A percentile compares a stretch with the other conserved stretches of the same genome.
phyloP scores from a whole-genome alignment of 73 alveolate genomes.

The Blepharisma japonicum region DNA sequence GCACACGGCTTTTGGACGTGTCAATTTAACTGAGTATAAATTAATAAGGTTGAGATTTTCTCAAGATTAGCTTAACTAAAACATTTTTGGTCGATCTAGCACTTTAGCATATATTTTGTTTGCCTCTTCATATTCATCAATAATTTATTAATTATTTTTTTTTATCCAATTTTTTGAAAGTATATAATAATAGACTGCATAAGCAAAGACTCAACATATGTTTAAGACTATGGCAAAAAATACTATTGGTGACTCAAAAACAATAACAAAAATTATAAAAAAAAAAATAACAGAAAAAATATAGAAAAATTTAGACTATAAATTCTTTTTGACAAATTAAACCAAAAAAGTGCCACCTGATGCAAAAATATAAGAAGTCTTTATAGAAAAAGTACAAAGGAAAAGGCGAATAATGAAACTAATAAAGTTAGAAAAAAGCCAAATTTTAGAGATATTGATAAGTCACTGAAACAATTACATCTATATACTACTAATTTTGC shows the following conservation, averaged over 20 bases:
- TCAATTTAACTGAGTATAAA: too few relatives aligned
- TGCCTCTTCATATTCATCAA: too few relatives aligned
- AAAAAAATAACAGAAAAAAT: slow-evolving; percentile 89
- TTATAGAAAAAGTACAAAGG: slow-evolving; percentile 63
- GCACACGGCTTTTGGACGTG: too few relatives aligned
- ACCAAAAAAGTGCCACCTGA: slow-evolving; percentile 61
- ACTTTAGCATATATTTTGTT: too few relatives aligned
- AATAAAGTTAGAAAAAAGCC: slow-evolving; percentile 92
- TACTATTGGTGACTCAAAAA: slow-evolving; percentile 87
- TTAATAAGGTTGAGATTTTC: too few relatives aligned
- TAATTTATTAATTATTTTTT: too few relatives aligned
- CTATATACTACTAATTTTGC: slow-evolving; percentile 80
- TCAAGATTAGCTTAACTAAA: too few relatives aligned
- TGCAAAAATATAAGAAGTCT: slow-evolving; percentile 51
- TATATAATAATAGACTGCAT: too few relatives aligned
- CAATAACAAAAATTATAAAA: slow-evolving; percentile 87
- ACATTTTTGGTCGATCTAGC: too few relatives aligned
- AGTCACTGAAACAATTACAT: slow-evolving; percentile 85
- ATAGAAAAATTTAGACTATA: slow-evolving; percentile 76
- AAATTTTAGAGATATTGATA: slow-evolving; percentile 75
- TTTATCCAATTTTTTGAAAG: too few relatives aligned
- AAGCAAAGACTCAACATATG: slow-evolving; percentile 68
- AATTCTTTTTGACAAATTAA: slow-evolving; percentile 79
- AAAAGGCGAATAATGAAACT: slow-evolving; percentile 88
- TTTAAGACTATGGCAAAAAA: slow-evolving; percentile 94